A percentile compares a stretch with the other conserved stretches of the same genome.
Evolutionary conservation across 257 asterid species (phyloP).

Genomic region (Solanum sejunctum): DNA sequence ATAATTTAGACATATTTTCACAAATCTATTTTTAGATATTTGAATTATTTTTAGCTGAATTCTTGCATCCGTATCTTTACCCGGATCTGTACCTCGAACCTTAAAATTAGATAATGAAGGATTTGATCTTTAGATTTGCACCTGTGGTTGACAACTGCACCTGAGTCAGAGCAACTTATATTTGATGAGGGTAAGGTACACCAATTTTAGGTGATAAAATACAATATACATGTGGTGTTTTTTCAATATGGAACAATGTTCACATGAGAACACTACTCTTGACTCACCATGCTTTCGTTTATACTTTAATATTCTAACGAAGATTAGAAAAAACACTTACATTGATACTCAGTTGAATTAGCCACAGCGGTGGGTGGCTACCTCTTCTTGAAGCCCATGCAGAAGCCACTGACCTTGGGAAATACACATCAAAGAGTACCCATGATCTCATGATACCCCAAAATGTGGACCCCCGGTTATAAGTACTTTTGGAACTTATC

Average conservation of each 20-base stretch:
- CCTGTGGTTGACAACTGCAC: background rate
- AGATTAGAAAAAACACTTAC: background rate
- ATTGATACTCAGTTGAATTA: background rate
- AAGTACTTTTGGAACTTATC: background rate
- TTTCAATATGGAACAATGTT: background rate
- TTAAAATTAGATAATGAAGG: background rate
- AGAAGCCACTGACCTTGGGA: background rate
- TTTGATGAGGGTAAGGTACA: background rate
- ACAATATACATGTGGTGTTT: background rate
- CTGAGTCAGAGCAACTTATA: background rate
- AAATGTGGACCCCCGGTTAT: background rate
- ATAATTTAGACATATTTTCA: background rate
- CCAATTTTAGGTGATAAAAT: background rate
- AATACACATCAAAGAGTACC: background rate
- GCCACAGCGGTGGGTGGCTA: background rate
- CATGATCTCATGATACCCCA: background rate
- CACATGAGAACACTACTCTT: background rate
- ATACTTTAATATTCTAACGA: background rate
- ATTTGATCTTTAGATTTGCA: background rate
- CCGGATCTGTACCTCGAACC: background rate
- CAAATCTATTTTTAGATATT: background rate
- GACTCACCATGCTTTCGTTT: background rate
- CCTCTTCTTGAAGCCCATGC: background rate
- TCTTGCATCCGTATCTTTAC: background rate
- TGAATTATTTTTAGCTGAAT: background rate